phyloP scores from a whole-genome alignment of 805 yeast species.

The Wickerhamiella dianesei region DNA sequence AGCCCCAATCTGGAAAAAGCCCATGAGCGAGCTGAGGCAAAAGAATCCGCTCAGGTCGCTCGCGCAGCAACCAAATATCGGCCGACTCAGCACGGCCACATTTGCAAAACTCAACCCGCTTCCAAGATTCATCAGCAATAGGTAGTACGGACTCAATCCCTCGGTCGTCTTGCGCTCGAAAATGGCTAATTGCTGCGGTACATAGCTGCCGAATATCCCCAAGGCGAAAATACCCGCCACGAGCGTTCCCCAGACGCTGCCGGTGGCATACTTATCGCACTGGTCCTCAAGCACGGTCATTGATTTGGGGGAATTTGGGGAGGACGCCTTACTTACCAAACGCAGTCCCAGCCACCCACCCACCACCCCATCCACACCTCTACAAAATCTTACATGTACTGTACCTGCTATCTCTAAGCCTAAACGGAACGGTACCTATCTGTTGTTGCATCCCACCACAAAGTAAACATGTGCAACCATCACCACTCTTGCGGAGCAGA shows the following conservation, averaged over 20 bases:
- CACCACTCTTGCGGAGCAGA: too few species aligned
- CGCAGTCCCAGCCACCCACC: too few species aligned
- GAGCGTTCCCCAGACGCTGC: conserved; percentile 29
- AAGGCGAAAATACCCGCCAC: conserved; percentile 42
- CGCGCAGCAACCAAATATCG: conserved; percentile 50
- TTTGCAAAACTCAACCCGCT: conserved; percentile 58
- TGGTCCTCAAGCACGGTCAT: not conserved
- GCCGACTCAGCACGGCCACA: conserved; percentile 44
- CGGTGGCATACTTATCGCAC: conserved; percentile 12
- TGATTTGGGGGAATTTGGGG: too few species aligned
- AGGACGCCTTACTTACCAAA: too few species aligned
- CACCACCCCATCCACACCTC: too few species aligned
- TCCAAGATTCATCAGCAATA: conserved; percentile 52
- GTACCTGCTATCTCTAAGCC: too few species aligned
- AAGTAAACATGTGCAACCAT: too few species aligned
- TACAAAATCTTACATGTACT: too few species aligned
- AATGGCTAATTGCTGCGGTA: conserved; percentile 62
- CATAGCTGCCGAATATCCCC: conserved; percentile 57
- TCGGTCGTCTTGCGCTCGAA: conserved; percentile 48
- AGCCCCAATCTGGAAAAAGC: conserved; percentile 18
- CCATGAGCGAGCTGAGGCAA: conserved; percentile 19
- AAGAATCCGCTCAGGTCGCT: conserved; percentile 12
- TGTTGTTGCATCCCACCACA: too few species aligned
- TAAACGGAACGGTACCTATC: too few species aligned
- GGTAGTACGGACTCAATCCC: conserved; percentile 62